Evolutionary conservation across 2,329 filamentous ascomycete genomes (phyloP).

Genomic region (Trichoderma sp.): DNA sequence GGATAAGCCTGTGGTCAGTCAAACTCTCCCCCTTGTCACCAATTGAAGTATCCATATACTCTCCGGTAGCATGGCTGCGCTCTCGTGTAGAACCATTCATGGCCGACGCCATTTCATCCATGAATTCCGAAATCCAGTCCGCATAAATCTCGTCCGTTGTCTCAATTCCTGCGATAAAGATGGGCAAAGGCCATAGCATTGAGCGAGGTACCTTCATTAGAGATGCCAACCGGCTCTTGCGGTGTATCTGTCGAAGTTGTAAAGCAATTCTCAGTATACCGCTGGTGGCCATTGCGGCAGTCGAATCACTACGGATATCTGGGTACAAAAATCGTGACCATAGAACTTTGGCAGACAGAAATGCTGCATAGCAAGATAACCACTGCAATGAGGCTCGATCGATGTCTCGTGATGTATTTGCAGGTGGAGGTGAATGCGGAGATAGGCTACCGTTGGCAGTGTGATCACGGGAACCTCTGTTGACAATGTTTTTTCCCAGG

Average conservation of each 20-base stretch:
- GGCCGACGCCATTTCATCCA: neutral
- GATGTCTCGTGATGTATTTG: neutral
- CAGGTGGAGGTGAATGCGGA: neutral
- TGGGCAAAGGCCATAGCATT: slow-evolving; percentile 16
- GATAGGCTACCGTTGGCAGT: neutral
- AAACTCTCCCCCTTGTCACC: neutral
- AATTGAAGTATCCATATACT: neutral
- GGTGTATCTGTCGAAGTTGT: neutral
- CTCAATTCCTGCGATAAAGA: slow-evolving; percentile 11
- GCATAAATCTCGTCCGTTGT: slow-evolving; percentile 13
- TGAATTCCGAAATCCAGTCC: slow-evolving; percentile 14
- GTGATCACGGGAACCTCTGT: neutral
- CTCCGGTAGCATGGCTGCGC: neutral
- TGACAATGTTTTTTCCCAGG: neutral
- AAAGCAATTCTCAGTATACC: slow-evolving; percentile 1
- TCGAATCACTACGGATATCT: neutral
- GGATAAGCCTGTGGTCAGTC: neutral
- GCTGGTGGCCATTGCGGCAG: neutral
- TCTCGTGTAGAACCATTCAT: neutral
- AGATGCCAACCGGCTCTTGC: neutral
- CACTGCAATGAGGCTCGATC: neutral
- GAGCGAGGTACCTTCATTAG: neutral
- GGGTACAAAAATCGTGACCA: neutral
- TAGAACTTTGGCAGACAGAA: neutral
- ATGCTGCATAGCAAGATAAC: neutral